phyloP scores from a whole-genome alignment of 2,329 filamentous ascomycete genomes.

The Fusarium anthophilum region DNA sequence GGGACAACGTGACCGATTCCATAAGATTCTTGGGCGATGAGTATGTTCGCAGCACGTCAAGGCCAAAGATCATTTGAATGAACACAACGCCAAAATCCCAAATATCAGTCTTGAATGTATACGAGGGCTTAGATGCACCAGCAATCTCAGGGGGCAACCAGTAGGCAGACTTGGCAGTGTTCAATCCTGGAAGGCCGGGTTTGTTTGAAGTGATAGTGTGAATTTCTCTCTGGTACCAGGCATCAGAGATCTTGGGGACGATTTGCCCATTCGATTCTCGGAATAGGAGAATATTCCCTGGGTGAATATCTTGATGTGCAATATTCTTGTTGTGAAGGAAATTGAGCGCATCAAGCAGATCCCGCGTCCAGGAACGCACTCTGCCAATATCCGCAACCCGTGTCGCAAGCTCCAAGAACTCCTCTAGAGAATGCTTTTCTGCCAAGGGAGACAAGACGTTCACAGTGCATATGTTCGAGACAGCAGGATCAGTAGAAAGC shows the following conservation, averaged over 20 bases:
- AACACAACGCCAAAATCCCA: slow-evolving; percentile 96
- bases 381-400: slow-evolving; percentile 74
- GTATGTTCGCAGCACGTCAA: slow-evolving; percentile 79
- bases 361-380: slow-evolving; percentile 89
- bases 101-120: slow-evolving; percentile 84
- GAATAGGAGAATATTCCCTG: slow-evolving; percentile 81
- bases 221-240: slow-evolving; percentile 74
- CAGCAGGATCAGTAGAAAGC: slow-evolving; percentile 51
- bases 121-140: slow-evolving; percentile 67
- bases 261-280: slow-evolving; percentile 74
- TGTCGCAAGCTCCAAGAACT: slow-evolving; percentile 82
- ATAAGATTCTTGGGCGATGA: slow-evolving; percentile 80
- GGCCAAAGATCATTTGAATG: slow-evolving; percentile 92
- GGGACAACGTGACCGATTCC: slow-evolving; percentile 75
- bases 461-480: slow-evolving; percentile 70
- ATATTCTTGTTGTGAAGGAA: slow-evolving; percentile 88
- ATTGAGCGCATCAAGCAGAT: slow-evolving; percentile 87
- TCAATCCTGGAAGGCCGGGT: slow-evolving; percentile 61
- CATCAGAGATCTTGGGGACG: slow-evolving; percentile 78
- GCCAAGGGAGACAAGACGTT: slow-evolving; percentile 80
- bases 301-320: slow-evolving; percentile 84
- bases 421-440: slow-evolving; percentile 83
- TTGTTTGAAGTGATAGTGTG: slow-evolving; percentile 67
- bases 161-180: slow-evolving; percentile 77
- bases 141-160: slow-evolving; percentile 86